Base-by-base conservation (phyloP, 75 land plant genomes). In the Cryptomeria japonica region DNA sequence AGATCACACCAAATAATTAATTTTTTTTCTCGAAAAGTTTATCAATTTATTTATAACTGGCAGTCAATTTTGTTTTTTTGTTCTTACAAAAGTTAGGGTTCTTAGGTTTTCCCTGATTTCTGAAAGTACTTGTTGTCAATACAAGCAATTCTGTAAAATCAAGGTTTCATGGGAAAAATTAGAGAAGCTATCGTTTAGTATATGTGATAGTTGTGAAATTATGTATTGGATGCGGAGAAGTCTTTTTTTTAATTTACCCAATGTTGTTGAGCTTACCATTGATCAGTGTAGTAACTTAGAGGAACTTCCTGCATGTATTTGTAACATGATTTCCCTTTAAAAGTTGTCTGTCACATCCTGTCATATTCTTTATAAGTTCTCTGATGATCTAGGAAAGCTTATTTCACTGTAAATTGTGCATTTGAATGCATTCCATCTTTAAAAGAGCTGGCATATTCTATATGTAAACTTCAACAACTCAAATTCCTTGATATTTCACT, bases 401-500 rank as follows among this genome's bases (percentile, higher is more conserved):
- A 80, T 58, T 39, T 88, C 82, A 16, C 86, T 94, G 12, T 85
- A 88, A 75, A 87, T 93, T 16, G 78, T 94, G 14, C 90, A 92
- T 46, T 56, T 94, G 12, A 87, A 88, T 78, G 90, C 92, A 22
- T 93, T 88, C 93, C 91, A 44, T 22, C 18, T 22, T 88, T 94
- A 44, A 85, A 80, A 41, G 87, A 9, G 82, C 92, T 94, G 4
- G 93, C 94, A 39, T 55, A 86, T 2, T 85, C 93, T 16, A 84
- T 94, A 13, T 78, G 91, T 28, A 36, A 68, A 46, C 89, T 94
- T 8, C 55, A 75, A 55, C 53, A 87, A 11, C 39, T 94, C 16
- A 86, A 89, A 72, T 94, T 90, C 85, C 87, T 93, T 5, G 93
- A 94, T 77, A 89, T 94, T 28, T 94, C 95, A 5, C 91, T 90